Evolutionary conservation across 371 early-diverging fungal species (phyloP), one percentile per base, ranked within the genome.

Genomic region (Zychaea mexicana): DNA sequence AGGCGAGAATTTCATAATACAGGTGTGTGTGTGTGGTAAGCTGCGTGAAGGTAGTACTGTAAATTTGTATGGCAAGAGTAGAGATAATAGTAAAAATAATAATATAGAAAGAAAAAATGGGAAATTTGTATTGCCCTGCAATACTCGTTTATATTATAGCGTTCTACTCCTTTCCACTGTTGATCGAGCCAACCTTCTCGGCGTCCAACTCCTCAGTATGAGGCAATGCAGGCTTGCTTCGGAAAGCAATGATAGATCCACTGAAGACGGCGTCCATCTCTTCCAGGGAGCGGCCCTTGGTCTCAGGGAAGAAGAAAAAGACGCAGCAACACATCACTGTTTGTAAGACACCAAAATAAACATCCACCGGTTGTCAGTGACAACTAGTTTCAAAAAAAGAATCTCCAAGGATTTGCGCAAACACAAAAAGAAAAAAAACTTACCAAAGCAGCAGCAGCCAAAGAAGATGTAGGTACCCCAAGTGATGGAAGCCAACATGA

Each of bases 241-340:
- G 42, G 42, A 42, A 42, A 15, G 42, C 42, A 42, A 42, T 4
- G 15, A 42, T 15, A 42, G 42, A 42, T 12, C 42, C 42, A 42
- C 42, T 15, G 54, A 82, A 82, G 24, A 81, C 65, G 24, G 58
- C 62, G 21, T 62, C 55, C 10, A 91, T 80, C 19, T 84, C 78
- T 73, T 92, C 92, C 8, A 90, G 67, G 13, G 87, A 79, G 9
- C 82, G 72, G 26, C 87, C 88, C 69, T 85, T 86, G 21, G 94
- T 94, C 79, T 95, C 96, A 24, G 93, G 93, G 33, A 62, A 62
- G 21, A 70, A 62, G 8, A 95, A 78, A 52, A 78, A 82, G 61
- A 85, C 47, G 1, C 55, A 67, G n/a, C 7, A 13, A 42, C 42
- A 17, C 42, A 42, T 42, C 4, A 42, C 42, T n/a, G 33, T 33